Conservation (phyloP, 257 asterid species). For the Anisodus acutangulus region DNA sequence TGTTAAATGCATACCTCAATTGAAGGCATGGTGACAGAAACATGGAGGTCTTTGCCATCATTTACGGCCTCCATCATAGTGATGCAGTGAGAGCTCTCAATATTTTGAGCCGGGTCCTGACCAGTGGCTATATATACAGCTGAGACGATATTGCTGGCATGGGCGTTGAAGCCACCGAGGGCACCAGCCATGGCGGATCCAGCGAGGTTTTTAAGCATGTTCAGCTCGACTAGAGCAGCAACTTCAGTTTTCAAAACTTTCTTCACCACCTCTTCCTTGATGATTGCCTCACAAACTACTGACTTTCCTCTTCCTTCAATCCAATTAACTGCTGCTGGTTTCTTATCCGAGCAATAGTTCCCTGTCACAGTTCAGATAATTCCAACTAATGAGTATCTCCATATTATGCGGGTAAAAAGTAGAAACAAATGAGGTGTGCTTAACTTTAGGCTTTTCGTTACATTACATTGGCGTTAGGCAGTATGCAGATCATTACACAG, state of each 20-base stretch:
- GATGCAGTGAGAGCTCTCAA: slow-evolving; percentile 62
- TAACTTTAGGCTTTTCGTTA: background rate
- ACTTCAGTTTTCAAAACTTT: slow-evolving; percentile 57
- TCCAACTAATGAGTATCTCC: background rate
- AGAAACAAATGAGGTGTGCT: background rate
- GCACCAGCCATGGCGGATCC: slow-evolving; percentile 62
- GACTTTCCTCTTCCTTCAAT: slow-evolving; percentile 64
- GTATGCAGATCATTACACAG: background rate
- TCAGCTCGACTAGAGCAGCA: slow-evolving; percentile 56
- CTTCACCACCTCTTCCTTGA: slow-evolving; percentile 53
- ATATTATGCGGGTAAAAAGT: background rate
- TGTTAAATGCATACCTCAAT: slow-evolving; percentile 46
- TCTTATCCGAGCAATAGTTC: slow-evolving; percentile 58
- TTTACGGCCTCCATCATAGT: slow-evolving; percentile 63
- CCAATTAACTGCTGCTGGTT: slow-evolving; percentile 65
- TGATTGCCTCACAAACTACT: slow-evolving; percentile 57
- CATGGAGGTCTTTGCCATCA: slow-evolving; percentile 58
- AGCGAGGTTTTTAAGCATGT: slow-evolving; percentile 55
- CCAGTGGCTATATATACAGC: slow-evolving; percentile 61
- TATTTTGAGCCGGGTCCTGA: slow-evolving; percentile 63
- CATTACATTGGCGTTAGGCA: background rate
- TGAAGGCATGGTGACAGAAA: slow-evolving; percentile 62
- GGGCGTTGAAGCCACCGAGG: slow-evolving; percentile 64
- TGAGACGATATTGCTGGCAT: slow-evolving; percentile 57
- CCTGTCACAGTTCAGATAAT: slow-evolving; percentile 35